phyloP scores from a whole-genome alignment of 768 basidiomycete genomes.

The Saitozyma sp. region DNA sequence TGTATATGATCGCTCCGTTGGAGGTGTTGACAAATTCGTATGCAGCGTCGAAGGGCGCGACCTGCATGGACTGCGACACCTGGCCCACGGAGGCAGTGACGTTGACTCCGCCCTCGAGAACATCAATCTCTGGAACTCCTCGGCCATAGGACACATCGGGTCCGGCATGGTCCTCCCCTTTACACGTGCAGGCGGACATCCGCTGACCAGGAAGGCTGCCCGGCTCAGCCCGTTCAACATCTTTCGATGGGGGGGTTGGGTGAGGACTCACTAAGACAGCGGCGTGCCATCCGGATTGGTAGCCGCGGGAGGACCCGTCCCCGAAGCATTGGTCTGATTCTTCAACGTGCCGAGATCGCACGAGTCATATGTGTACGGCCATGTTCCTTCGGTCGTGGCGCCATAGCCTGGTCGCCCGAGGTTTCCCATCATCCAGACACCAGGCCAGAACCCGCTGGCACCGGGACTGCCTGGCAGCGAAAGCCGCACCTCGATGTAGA shows the following conservation, averaged over 20 bases:
- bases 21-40: constrained; percentile 58
- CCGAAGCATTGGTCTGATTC: constrained; percentile 35
- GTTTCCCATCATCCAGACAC: constrained; percentile 83
- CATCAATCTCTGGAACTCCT: constrained; percentile 83
- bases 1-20: constrained; percentile 38
- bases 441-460: constrained; percentile 67
- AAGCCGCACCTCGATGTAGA: constrained; percentile 68
- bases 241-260: constrained; percentile 58
- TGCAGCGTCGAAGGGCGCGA: constrained; percentile 67
- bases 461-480: constrained; percentile 47
- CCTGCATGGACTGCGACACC: constrained; percentile 80
- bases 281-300: constrained; percentile 22
- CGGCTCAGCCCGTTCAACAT: not conserved
- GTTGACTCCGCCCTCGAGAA: constrained; percentile 73
- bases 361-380: constrained; percentile 79
- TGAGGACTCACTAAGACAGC: constrained; percentile 38
- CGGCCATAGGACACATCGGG: constrained; percentile 79
- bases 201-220: constrained; percentile 74
- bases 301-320: constrained; percentile 30
- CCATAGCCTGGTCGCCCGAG: constrained; percentile 86
- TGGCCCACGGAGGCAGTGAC: constrained; percentile 53
- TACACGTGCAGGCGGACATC: constrained; percentile 84
- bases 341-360: constrained; percentile 82
- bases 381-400: constrained; percentile 80
- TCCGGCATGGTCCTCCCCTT: constrained; percentile 80